These are phyloP conservation scores for Serpula lacrymans DNA, from an alignment of 768 basidiomycete genomes.

Conservation along the genomic window DNA sequence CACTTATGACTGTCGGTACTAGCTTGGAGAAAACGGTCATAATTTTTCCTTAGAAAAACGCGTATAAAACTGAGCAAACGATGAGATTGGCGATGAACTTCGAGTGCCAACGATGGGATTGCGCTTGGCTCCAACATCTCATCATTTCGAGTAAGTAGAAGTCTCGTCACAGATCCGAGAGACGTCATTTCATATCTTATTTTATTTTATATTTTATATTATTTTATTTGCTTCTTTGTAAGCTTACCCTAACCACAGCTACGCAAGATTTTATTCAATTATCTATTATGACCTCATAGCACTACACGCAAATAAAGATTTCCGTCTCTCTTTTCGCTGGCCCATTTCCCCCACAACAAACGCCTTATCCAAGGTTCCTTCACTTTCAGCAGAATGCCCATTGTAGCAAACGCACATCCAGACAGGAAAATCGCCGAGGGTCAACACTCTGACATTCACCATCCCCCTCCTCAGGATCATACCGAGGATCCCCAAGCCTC, in stretches of 20 bases:
- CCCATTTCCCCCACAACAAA: too few species aligned
- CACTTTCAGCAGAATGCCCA: neutral
- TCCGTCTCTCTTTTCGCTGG: too few species aligned
- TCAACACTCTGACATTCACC: neutral
- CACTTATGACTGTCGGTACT: conserved; percentile 44
- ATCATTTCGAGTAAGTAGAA: too few species aligned
- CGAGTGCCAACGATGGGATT: too few species aligned
- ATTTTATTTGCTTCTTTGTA: neutral
- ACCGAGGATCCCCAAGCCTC: neutral
- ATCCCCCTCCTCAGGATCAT: neutral
- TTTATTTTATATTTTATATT: too few species aligned
- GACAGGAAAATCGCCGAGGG: neutral
- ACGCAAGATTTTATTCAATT: too few species aligned
- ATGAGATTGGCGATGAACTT: neutral
- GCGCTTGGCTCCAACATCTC: too few species aligned
- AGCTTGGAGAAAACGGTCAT: conserved; percentile 54
- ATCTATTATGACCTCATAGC: conserved; percentile 1
- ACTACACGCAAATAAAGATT: neutral
- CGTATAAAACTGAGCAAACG: neutral
- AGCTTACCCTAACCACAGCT: neutral
- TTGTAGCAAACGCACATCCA: neutral
- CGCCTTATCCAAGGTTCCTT: too few species aligned
- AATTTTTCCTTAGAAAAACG: conserved; percentile 12
- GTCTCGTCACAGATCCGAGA: too few species aligned
- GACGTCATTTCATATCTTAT: too few species aligned